Evolutionary conservation across 345 rosid genomes (phyloP).

Genomic region (Pistacia atlantica): DNA sequence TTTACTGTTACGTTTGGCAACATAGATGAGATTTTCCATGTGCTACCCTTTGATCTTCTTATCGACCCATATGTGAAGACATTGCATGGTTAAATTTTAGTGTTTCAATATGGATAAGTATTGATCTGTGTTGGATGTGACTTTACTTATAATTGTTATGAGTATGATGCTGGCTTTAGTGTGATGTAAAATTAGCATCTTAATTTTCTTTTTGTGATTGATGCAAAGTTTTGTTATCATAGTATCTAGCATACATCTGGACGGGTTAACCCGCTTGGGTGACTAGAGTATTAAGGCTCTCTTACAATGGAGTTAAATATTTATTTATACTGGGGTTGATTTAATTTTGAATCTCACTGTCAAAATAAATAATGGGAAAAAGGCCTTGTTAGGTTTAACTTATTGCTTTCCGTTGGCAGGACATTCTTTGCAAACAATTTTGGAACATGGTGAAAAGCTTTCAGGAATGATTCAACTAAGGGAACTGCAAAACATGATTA

Average conservation of each 20-base stretch:
- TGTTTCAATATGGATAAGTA: neutral
- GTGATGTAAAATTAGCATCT: neutral
- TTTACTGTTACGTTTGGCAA: neutral
- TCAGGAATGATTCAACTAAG: conserved; percentile 85
- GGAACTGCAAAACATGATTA: conserved; percentile 69
- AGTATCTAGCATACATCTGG: neutral
- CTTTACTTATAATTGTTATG: neutral
- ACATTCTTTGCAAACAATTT: conserved; percentile 66
- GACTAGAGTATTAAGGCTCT: neutral
- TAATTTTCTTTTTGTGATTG: neutral
- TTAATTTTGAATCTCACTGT: neutral
- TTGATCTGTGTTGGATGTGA: neutral
- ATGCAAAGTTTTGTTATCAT: neutral
- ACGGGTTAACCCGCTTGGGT: neutral
- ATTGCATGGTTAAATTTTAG: neutral
- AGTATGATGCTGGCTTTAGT: neutral
- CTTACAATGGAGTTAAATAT: neutral
- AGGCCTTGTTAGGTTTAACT: conserved; percentile 5
- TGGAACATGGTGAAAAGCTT: conserved; percentile 97
- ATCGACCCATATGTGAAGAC: neutral
- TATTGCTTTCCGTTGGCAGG: conserved; percentile 47
- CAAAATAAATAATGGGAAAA: neutral
- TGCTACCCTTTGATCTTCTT: neutral
- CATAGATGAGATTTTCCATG: neutral
- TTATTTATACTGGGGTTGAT: neutral